Conservation (phyloP, 1,139 yeast species). For the Torulaspora globosa region DNA sequence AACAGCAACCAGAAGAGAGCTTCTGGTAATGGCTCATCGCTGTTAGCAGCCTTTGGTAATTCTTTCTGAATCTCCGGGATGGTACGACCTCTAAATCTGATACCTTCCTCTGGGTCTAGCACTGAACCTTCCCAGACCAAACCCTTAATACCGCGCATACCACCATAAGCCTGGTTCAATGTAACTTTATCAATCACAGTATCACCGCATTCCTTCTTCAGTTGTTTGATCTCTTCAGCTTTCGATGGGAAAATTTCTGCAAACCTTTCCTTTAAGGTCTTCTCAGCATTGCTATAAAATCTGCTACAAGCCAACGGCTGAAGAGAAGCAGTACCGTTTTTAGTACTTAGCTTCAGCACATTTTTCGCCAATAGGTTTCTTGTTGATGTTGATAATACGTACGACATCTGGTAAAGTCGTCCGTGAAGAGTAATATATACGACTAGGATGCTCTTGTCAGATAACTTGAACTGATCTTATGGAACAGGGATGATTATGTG, state of each 20-base stretch:
- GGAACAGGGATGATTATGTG: too few species aligned
- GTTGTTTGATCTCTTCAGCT: slow-evolving; percentile 85
- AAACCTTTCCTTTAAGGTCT: slow-evolving; percentile 87
- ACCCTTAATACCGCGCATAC: slow-evolving; percentile 98
- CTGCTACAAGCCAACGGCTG: slow-evolving; percentile 16
- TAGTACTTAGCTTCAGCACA: slow-evolving; percentile 6
- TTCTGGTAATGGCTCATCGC: slow-evolving; percentile 69
- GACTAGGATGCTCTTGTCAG: too few species aligned
- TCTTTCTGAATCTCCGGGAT: slow-evolving; percentile 91
- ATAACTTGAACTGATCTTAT: too few species aligned
- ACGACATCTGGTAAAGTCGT: slow-evolving; percentile 8
- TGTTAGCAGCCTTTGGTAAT: slow-evolving; percentile 83
- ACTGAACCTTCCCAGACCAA: slow-evolving; percentile 99
- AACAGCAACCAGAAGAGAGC: slow-evolving; percentile 59
- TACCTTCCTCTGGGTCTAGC: slow-evolving; percentile 96
- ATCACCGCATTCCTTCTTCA: slow-evolving; percentile 84
- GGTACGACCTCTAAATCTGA: slow-evolving; percentile 96
- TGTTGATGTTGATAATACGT: slow-evolving; percentile 12
- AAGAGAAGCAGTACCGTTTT: slow-evolving; percentile 4
- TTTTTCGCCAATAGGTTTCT: slow-evolving; percentile 11
- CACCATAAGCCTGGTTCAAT: slow-evolving; percentile 97
- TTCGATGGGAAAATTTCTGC: slow-evolving; percentile 89
- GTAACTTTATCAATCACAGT: slow-evolving; percentile 90
- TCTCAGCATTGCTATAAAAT: slow-evolving; percentile 36
- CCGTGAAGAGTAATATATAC: too few species aligned